Base-by-base conservation (phyloP, 257 asterid genomes). In the Penstemon newberryi region DNA sequence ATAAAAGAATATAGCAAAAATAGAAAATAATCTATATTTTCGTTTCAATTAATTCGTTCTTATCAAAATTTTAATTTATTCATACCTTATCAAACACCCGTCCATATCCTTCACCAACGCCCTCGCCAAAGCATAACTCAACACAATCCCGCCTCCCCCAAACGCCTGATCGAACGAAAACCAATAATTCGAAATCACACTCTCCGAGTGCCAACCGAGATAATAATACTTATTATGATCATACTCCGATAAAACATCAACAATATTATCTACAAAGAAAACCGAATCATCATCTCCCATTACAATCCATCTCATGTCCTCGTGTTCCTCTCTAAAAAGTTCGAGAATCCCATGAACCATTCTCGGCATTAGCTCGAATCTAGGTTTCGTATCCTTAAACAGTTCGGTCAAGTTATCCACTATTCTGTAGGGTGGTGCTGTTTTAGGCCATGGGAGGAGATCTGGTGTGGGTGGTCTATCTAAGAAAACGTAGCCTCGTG, bases 221-320 rank as follows among this genome's bases (percentile, higher is more conserved):
- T 86, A 86, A 8, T 77, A 78, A 5, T 80, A 86, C 76, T 75
- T 80, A 0, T 33, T 82, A 5, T 86, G 93, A 52, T 86, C 93
- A 12, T 76, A 82, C 67, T 62, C 62, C 0, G 73, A 85, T 0
- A 86, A 73, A 4, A 86, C 88, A 36, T 82, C 85, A 0, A 73
- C 90, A 1, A 84, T 79, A 12, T 86, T 86, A 12, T 86, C 90
- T 61, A 84, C 75, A 51, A 86, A 84, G 8, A 77, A 80, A 0
- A 86, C 52, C 12, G 93, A 45, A 36, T 86, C 93, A 41, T 86
- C 93, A 58, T 86, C 93, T 0, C 85, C 93, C 93, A 86, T 86
- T 37, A 84, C 85, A 25, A 84, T 25, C 93, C 93, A 86, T 63
- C 93, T 63, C 50, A 84, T 3, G 41, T 70, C 73, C 0, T 73